Percentiles rank a stretch among this genome's conserved stretches.
phyloP scores from a whole-genome alignment of 2,329 filamentous ascomycete genomes.

The Nigrograna mackinnonii region DNA sequence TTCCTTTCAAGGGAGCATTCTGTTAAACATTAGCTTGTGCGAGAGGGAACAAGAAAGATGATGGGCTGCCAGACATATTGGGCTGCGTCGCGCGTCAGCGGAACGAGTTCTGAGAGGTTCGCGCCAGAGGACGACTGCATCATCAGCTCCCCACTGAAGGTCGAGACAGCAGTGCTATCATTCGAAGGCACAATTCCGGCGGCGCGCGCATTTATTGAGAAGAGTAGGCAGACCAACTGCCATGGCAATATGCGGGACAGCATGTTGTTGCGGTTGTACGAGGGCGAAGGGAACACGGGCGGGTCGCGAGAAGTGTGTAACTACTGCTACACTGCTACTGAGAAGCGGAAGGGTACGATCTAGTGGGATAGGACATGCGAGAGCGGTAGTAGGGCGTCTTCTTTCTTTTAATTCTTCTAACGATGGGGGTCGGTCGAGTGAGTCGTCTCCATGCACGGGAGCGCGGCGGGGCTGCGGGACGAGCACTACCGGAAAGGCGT shows the following conservation, averaged over 20 bases:
- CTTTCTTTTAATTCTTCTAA: too few relatives aligned
- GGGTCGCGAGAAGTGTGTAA: too few relatives aligned
- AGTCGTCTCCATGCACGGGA: too few relatives aligned
- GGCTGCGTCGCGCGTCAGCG: constrained; percentile 26
- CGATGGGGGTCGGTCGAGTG: too few relatives aligned
- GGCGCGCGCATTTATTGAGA: constrained; percentile 13
- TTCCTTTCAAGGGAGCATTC: constrained; percentile 24
- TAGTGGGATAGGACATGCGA: too few relatives aligned
- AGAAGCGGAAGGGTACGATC: too few relatives aligned
- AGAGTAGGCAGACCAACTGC: constrained; percentile 25
- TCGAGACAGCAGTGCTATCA: constrained; percentile 17
- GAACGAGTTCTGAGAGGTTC: constrained; percentile 27
- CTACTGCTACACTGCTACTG: too few relatives aligned
- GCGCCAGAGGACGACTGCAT: constrained; percentile 18
- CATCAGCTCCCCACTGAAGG: constrained; percentile 10
- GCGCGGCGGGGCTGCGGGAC: too few relatives aligned
- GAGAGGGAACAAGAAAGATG: neutral
- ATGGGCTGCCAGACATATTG: constrained; percentile 1
- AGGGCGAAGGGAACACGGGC: too few relatives aligned
- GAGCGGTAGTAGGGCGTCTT: too few relatives aligned
- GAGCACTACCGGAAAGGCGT: too few relatives aligned
- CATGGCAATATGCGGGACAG: constrained; percentile 16
- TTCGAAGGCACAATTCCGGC: constrained; percentile 31
- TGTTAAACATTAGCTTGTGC: constrained; percentile 10
- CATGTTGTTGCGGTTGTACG: constrained; percentile 6